A percentile compares a stretch with the other conserved stretches of the same genome.
phyloP scores from a whole-genome alignment of 768 basidiomycete genomes.

The Trichaptum fuscoviolaceum region DNA sequence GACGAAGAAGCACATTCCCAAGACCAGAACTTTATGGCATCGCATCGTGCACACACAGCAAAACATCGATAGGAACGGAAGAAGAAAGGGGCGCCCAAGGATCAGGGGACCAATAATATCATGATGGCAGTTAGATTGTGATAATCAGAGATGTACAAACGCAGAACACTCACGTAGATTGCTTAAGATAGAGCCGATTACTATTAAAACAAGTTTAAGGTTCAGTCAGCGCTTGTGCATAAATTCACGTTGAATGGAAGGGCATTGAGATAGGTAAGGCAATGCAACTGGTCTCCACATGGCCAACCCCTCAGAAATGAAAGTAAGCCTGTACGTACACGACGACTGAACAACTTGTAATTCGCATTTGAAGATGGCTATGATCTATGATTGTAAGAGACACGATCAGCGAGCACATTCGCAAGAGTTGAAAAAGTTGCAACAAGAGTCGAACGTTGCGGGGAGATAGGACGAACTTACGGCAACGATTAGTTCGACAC shows the following conservation, averaged over 20 bases:
- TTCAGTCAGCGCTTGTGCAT: constrained; percentile 9
- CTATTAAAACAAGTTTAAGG: constrained; percentile 29
- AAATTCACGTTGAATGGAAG: constrained; percentile 9
- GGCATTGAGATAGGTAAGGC: not conserved
- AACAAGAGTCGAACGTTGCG: not conserved
- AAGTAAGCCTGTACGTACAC: constrained; percentile 34
- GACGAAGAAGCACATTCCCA: constrained; percentile 90
- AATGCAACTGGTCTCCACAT: constrained; percentile 19
- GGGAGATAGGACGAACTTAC: constrained; percentile 36
- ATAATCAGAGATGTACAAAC: not conserved
- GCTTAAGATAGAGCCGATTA: constrained; percentile 78
- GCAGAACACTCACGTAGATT: constrained; percentile 48
- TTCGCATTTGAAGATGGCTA: constrained; percentile 79
- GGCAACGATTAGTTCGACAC: constrained; percentile 63
- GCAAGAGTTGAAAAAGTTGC: too few relatives aligned
- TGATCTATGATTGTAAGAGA: constrained; percentile 42
- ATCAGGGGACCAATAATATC: constrained; percentile 34
- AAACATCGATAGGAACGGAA: constrained; percentile 8
- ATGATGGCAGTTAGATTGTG: constrained; percentile 32
- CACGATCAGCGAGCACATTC: not conserved
- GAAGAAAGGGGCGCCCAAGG: constrained; percentile 29
- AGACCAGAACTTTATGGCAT: constrained; percentile 53
- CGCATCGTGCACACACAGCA: constrained; percentile 12
- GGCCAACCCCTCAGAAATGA: not conserved
- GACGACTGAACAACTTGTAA: constrained; percentile 77